Conservation (phyloP, 2,329 filamentous ascomycete species). For the Diaporthe aspalathi region DNA sequence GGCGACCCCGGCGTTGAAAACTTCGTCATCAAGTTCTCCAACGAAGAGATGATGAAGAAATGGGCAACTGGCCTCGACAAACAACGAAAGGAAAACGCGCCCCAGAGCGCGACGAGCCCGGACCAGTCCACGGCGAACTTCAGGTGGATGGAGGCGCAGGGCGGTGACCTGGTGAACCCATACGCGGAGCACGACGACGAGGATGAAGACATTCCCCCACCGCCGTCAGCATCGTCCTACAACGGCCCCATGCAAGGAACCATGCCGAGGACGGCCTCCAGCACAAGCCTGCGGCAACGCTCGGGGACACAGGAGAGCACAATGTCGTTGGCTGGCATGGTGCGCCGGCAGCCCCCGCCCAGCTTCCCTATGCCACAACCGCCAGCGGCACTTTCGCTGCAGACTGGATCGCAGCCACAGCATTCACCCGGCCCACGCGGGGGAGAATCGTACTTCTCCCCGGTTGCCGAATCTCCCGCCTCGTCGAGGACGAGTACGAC, state of each 20-base stretch:
- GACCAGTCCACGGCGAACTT: slow-evolving; percentile 77
- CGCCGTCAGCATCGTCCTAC: slow-evolving; percentile 33
- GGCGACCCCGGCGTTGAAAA: slow-evolving; percentile 95
- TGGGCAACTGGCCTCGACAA: slow-evolving; percentile 85
- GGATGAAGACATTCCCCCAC: slow-evolving; percentile 61
- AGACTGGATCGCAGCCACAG: slow-evolving; percentile 62
- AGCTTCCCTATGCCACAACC: slow-evolving; percentile 74
- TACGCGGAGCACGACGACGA: slow-evolving; percentile 76
- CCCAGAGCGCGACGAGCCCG: slow-evolving; percentile 59
- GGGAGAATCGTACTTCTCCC: slow-evolving; percentile 94
- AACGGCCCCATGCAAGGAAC: slow-evolving; percentile 50
- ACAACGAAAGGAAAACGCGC: slow-evolving; percentile 74
- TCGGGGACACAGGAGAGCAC: slow-evolving; percentile 80
- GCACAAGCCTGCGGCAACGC: slow-evolving; percentile 78
- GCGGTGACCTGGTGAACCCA: slow-evolving; percentile 79
- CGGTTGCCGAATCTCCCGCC: slow-evolving; percentile 80
- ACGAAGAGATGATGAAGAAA: slow-evolving; percentile 92
- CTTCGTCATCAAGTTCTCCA: slow-evolving; percentile 92
- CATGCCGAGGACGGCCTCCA: slow-evolving; percentile 77
- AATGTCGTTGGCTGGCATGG: slow-evolving; percentile 67
- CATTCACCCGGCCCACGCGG: slow-evolving; percentile 71
- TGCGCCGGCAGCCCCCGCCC: slow-evolving; percentile 70
- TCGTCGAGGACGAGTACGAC: slow-evolving; percentile 80
- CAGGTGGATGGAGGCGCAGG: slow-evolving; percentile 78
- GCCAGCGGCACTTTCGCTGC: slow-evolving; percentile 73